These are phyloP conservation scores for Acidiella bohemica DNA, from an alignment of 495 filamentous ascomycete genomes.

Conservation along the genomic window DNA sequence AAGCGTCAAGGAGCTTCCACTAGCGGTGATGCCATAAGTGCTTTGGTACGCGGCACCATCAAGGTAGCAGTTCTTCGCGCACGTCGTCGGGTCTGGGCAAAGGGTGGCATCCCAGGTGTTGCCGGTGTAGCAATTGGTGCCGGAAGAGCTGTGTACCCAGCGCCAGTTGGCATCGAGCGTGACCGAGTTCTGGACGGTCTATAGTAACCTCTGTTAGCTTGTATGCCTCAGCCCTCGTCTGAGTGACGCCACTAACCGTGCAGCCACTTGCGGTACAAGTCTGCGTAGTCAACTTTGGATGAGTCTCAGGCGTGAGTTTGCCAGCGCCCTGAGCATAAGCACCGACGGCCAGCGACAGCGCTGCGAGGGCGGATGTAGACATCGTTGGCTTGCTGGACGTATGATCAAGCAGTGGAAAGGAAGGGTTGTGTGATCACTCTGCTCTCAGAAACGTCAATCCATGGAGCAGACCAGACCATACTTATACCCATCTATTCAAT, in stretches of 20 bases:
- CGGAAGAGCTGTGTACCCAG: conserved; percentile 32
- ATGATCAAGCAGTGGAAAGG: too few relatives aligned
- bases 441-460: too few relatives aligned
- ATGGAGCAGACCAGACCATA: too few relatives aligned
- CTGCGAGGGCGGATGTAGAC: conserved; percentile 10
- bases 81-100: conserved; percentile 29
- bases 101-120: conserved; percentile 25
- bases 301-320: conserved; percentile 30
- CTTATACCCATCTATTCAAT: too few relatives aligned
- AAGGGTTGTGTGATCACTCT: too few relatives aligned
- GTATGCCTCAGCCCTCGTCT: too few relatives aligned
- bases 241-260: too few relatives aligned
- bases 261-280: conserved; percentile 37
- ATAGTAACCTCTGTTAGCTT: too few relatives aligned
- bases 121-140: conserved; percentile 22
- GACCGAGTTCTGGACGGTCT: conserved; percentile 32
- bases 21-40: conserved; percentile 26
- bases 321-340: conserved; percentile 20
- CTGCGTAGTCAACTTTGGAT: conserved; percentile 37
- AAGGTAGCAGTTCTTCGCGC: conserved; percentile 30
- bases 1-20: conserved; percentile 20
- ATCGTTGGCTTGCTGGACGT: too few relatives aligned
- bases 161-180: conserved; percentile 38
- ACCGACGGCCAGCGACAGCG: conserved; percentile 10
- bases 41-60: conserved; percentile 28